These are phyloP conservation scores for Colletotrichum chrysophilum DNA, from an alignment of 2,329 filamentous ascomycete genomes.

Conservation along the genomic window DNA sequence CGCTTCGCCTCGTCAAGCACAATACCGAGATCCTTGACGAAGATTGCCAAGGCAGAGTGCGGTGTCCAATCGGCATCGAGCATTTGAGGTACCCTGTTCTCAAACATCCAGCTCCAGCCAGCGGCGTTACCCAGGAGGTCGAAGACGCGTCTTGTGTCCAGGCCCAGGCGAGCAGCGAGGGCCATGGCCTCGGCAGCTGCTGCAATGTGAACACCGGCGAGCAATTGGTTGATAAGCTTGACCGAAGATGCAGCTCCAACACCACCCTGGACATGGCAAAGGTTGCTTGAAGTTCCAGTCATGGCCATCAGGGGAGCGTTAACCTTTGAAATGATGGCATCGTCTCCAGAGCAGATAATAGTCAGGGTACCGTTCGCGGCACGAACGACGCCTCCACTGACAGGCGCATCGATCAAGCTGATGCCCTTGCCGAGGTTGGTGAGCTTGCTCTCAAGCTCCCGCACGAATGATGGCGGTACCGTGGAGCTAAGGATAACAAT, in stretches of 20 bases:
- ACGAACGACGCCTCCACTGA: conserved; percentile 41
- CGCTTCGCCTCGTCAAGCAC: conserved; percentile 35
- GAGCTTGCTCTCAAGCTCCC: conserved; percentile 25
- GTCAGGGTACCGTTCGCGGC: conserved; percentile 40
- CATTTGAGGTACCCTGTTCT: conserved; percentile 39
- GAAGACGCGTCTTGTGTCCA: conserved; percentile 53
- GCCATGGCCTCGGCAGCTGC: conserved; percentile 61
- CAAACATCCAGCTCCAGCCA: conserved; percentile 42
- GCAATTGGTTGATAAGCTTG: conserved; percentile 63
- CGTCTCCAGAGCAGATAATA: conserved; percentile 38
- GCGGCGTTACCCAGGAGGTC: conserved; percentile 49
- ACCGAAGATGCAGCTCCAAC: conserved; percentile 59
- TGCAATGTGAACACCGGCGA: conserved; percentile 63
- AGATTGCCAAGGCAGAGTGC: conserved; percentile 38
- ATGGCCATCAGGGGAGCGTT: conserved; percentile 34
- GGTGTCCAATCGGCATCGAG: conserved; percentile 39
- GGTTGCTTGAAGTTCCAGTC: conserved; percentile 32
- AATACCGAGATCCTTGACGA: conserved; percentile 39
- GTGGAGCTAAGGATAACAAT: conserved; percentile 40
- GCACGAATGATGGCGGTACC: conserved; percentile 36
- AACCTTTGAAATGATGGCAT: conserved; percentile 25
- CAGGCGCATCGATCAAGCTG: conserved; percentile 38
- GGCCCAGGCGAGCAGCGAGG: conserved; percentile 55
- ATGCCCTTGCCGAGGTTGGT: conserved; percentile 28
- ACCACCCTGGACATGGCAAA: conserved; percentile 55